Base-by-base conservation (phyloP, 2,329 filamentous ascomycete genomes). In the Diaporthe ampelina region DNA sequence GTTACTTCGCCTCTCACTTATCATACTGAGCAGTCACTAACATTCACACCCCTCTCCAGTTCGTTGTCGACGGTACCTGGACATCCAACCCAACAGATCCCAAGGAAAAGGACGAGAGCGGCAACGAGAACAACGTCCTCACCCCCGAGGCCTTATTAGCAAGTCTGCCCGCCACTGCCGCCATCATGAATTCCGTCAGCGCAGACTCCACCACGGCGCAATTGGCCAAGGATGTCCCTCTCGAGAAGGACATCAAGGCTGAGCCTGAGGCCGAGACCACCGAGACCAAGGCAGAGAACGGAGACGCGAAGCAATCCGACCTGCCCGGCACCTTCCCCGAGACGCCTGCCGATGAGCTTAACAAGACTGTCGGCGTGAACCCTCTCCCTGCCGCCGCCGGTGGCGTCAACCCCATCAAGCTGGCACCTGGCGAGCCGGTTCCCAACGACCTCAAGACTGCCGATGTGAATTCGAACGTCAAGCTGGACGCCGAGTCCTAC, bases 11-110 rank as follows among this genome's bases (percentile, higher is more conserved):
- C 35, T 58, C 24, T 45, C 35, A 32, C 54, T 52, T 72, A 15
- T 32, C 7, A 37, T 37, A 29, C 45, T 45, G 17, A 67, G 15
- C 52, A 40, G 10, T 76, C 73, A 73, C 79, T 81, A 78, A 82
- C 78, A 56, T 56, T 32, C 72, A 21, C 52, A 70, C 61, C 63
- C 32, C 32, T 73, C 75, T 79, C 11, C 83, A 98, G 96, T 99
- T 98, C 84, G 94, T 99, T 79, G 96, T 98, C 78, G 95, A 99
- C 89, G 94, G 94, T 78, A 91, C 90, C 79, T 99, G 97, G 97
- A 92, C 91, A 68, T 94, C 92, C 82, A 95, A 98, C 84, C 91
- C 92, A 79, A 91, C 91, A 74, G 93, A 92, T 56, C 94, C 94
- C 75, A 92, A 93, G 85, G 95, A 98, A 85, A 91, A 91, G 81